Conservation (phyloP, 2,329 filamentous ascomycete species). For the Rhytidhysteron rufulum region DNA sequence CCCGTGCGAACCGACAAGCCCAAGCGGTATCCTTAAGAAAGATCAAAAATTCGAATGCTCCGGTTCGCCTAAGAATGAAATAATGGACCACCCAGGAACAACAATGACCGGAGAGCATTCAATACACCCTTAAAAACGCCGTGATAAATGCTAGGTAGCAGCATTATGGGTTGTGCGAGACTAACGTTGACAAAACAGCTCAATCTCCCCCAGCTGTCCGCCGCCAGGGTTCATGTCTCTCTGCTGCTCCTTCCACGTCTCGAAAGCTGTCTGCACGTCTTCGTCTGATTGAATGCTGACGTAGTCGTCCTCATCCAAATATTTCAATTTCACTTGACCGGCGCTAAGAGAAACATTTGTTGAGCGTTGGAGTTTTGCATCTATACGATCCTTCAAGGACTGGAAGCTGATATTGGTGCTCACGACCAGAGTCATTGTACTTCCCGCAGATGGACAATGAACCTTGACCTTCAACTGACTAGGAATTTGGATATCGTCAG, state of each 20-base stretch:
- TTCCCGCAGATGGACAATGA: conserved; percentile 71
- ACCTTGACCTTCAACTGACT: conserved; percentile 96
- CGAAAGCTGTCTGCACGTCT: conserved; percentile 92
- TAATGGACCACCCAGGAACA: conserved; percentile 7
- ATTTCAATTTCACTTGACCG: conserved; percentile 80
- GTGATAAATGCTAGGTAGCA: neutral
- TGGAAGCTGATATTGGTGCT: conserved; percentile 94
- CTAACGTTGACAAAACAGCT: conserved; percentile 45
- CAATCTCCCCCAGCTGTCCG: conserved; percentile 81
- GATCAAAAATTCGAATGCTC: conserved; percentile 7
- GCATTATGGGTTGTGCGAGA: neutral
- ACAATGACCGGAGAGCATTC: neutral
- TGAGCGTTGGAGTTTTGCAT: conserved; percentile 86
- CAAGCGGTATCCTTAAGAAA: conserved; percentile 3
- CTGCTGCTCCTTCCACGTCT: conserved; percentile 83
- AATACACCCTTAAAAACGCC: conserved; percentile 4
- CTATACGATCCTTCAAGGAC: conserved; percentile 89
- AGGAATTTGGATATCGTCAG: conserved; percentile 39
- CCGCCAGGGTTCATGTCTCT: conserved; percentile 55
- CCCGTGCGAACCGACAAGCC: conserved; percentile 2
- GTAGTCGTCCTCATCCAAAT: conserved; percentile 88
- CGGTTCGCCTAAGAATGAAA: conserved; percentile 17
- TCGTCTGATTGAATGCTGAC: conserved; percentile 94
- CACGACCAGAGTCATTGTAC: conserved; percentile 93
- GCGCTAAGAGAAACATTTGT: conserved; percentile 79